phyloP scores from a whole-genome alignment of 2,329 filamentous ascomycete genomes.

The Xylariales sp. region DNA sequence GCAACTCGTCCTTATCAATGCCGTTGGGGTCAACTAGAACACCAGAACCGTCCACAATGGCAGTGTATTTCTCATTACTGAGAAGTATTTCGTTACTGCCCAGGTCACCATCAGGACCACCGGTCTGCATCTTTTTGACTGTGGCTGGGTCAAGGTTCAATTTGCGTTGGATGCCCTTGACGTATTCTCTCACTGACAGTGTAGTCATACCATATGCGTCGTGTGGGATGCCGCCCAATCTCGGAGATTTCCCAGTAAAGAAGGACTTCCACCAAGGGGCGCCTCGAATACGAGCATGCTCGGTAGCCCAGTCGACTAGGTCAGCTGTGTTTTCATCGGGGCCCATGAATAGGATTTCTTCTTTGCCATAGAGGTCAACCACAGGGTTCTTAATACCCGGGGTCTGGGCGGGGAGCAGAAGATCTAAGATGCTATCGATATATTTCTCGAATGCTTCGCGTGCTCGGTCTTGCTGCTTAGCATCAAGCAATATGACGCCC shows the following conservation, averaged over 20 bases:
- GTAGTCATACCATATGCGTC: constrained; percentile 98
- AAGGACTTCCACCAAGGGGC: constrained; percentile 99
- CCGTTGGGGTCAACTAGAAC: constrained; percentile 94
- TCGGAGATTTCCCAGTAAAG: constrained; percentile 98
- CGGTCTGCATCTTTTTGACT: constrained; percentile 95
- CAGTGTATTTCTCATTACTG: constrained; percentile 93
- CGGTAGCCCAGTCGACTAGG: constrained; percentile 97
- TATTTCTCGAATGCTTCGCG: constrained; percentile 98
- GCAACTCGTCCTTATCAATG: constrained; percentile 83
- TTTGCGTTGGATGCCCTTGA: constrained; percentile 97
- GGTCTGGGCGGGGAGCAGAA: constrained; percentile 87
- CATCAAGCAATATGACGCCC: constrained; percentile 94
- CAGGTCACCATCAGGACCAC: constrained; percentile 94
- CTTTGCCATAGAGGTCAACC: constrained; percentile 92
- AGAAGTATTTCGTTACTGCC: constrained; percentile 98
- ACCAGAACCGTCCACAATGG: constrained; percentile 95
- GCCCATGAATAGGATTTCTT: constrained; percentile 98
- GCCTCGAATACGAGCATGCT: constrained; percentile 86
- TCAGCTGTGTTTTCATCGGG: constrained; percentile 99
- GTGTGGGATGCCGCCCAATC: constrained; percentile 95
- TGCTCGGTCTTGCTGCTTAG: constrained; percentile 92
- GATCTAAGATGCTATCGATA: constrained; percentile 97
- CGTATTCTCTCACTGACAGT: constrained; percentile 93
- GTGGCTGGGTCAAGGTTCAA: constrained; percentile 85
- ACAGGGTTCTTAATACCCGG: constrained; percentile 99